Base-by-base conservation (phyloP, 768 basidiomycete genomes). In the Termitomyces eurrhizus region DNA sequence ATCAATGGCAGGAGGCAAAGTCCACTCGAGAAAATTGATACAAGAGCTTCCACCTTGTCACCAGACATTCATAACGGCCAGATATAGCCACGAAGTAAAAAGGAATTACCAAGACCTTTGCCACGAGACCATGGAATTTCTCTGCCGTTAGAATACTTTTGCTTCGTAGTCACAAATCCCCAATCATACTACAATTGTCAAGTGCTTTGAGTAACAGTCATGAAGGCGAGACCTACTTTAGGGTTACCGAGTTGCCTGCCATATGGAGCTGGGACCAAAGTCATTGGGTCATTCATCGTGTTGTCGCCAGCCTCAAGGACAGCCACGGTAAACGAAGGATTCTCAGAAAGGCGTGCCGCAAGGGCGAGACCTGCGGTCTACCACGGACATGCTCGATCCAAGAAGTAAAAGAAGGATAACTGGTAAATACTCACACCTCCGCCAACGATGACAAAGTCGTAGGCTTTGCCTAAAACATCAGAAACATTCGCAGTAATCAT, bases 341-440 rank as follows among this genome's bases (percentile, higher is more conserved):
- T 75, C 57, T 78, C 77, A 6, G 75, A 68, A 41, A 83, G 72
- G 14, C 82, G 73, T 9, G 71, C 70, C 18, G 79, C 81, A 12
- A 81, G 66, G 0, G 75, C 73, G 35, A 80, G 66, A 26, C 81
- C 81, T 6, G 77, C 76, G 8, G 73, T 58, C 57, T 58, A 16
- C 8, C 8, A 29, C 4, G 4, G 11, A 18, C 33, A 45, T 57
- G 3, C 21, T 44, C 18, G 4, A n/a, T 21, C n/a, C 18, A 14
- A n/a, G n/a, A 2, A 32, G 13, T 13, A 32, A 52, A 8, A 21
- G 35, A 12, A 63, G 26, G 21, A 35, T 29, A 32, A 45, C n/a
- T 44, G 33, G 3, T 46, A 42, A 8, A 39, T 52, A 59, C 60
- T 53, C 33, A 67, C 69, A 33, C 70, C 71, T 18, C 62, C 67